Percentiles rank a stretch among this genome's conserved stretches.
These are phyloP conservation scores for Pleurotus platypus DNA, from an alignment of 768 basidiomycete genomes.

Conservation along the genomic window DNA sequence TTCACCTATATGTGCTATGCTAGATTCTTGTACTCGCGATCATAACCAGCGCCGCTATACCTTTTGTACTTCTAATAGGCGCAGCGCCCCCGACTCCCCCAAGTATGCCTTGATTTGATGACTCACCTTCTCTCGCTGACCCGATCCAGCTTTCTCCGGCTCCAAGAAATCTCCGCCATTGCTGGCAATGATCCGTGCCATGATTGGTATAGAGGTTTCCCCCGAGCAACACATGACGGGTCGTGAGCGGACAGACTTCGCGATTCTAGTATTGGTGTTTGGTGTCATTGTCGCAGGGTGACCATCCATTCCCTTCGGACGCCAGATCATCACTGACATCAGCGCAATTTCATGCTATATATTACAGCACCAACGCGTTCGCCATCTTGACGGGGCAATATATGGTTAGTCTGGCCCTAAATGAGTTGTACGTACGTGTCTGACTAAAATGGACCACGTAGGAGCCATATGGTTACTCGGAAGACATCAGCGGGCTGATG, in stretches of 20 bases:
- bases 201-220: constrained; percentile 40
- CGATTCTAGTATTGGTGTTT: constrained; percentile 55
- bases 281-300: constrained; percentile 63
- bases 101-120: constrained; percentile 39
- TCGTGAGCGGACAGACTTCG: constrained; percentile 70
- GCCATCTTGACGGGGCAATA: constrained; percentile 65
- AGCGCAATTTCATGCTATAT: constrained; percentile 24
- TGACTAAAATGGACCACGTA: constrained; percentile 19
- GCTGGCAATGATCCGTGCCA: constrained; percentile 47
- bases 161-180: constrained; percentile 57
- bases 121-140: constrained; percentile 1
- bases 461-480: constrained; percentile 73
- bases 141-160: constrained; percentile 56
- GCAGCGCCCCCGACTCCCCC: constrained; percentile 73
- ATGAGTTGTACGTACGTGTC: not conserved
- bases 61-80: constrained; percentile 55
- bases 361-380: constrained; percentile 45
- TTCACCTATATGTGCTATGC: not conserved
- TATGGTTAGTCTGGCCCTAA: constrained; percentile 46
- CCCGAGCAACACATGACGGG: constrained; percentile 53
- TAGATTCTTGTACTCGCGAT: constrained; percentile 57
- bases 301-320: not conserved
- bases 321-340: not conserved
- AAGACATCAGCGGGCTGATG: constrained; percentile 63
- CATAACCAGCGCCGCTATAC: constrained; percentile 58